Conservation (phyloP, 2,329 filamentous ascomycete species). For the Penicillium sp. region DNA sequence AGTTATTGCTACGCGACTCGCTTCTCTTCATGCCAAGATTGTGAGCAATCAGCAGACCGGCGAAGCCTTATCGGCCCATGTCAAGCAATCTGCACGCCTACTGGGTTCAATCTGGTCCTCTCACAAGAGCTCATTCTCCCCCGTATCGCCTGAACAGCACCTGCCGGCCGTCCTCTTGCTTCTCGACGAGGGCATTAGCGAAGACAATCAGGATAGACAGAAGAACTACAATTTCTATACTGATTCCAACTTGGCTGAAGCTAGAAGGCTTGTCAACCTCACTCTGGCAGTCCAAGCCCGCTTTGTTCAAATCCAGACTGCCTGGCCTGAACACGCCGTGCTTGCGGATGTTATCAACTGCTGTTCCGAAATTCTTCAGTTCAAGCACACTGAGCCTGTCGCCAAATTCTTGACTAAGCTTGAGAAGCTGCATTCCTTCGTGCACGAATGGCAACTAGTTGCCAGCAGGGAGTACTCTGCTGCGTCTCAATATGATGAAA, state of each 20-base stretch:
- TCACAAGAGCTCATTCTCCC: conserved; percentile 25
- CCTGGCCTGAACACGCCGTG: conserved; percentile 75
- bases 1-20: conserved; percentile 64
- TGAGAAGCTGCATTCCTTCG: conserved; percentile 81
- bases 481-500: conserved; percentile 69
- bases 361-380: conserved; percentile 74
- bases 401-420: conserved; percentile 83
- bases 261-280: conserved; percentile 71
- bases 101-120: conserved; percentile 40
- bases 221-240: conserved; percentile 85
- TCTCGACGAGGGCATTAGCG: conserved; percentile 64
- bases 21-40: conserved; percentile 61
- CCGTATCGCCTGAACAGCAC: conserved; percentile 54
- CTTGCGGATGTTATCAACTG: conserved; percentile 76
- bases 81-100: conserved; percentile 40
- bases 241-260: conserved; percentile 76
- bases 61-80: conserved; percentile 35
- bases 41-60: conserved; percentile 38
- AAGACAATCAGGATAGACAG: conserved; percentile 48
- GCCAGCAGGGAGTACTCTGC: conserved; percentile 80
- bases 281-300: conserved; percentile 70
- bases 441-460: conserved; percentile 95
- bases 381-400: conserved; percentile 80
- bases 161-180: conserved; percentile 69
- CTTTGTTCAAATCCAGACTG: conserved; percentile 69